phyloP scores from a whole-genome alignment of 225 moss, liverwort and hornwort genomes.

The Sphagnum tenellum region DNA sequence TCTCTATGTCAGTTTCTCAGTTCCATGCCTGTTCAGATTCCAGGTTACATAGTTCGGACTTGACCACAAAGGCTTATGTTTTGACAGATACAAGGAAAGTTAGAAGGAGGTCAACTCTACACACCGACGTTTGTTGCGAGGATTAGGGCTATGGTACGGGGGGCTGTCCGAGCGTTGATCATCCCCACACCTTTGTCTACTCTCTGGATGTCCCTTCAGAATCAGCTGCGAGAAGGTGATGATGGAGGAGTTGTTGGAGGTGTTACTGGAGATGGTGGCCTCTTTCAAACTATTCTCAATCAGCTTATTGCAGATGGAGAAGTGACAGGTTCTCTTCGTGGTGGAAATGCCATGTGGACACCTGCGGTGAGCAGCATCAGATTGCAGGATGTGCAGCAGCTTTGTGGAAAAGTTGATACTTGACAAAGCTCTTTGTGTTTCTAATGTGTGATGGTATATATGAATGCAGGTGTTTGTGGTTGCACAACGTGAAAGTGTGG shows the following conservation, averaged over 20 bases:
- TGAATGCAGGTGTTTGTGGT: conserved; percentile 69
- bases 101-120: conserved; percentile 93
- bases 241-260: conserved; percentile 44
- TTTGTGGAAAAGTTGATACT: too few species aligned
- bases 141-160: conserved; percentile 76
- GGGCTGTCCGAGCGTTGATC: conserved; percentile 69
- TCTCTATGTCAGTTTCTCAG: too few species aligned
- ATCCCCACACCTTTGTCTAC: conserved; percentile 76
- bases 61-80: not conserved
- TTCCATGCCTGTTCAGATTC: too few species aligned
- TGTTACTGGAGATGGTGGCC: conserved; percentile 65
- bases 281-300: conserved; percentile 80
- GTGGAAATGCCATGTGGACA: conserved; percentile 87
- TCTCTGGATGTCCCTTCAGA: conserved; percentile 65
- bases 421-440: not conserved
- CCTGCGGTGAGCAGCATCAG: conserved; percentile 56
- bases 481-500: conserved; percentile 91
- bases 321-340: conserved; percentile 84
- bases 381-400: too few species aligned
- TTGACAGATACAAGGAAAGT: conserved; percentile 82
- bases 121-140: conserved; percentile 88
- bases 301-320: conserved; percentile 70
- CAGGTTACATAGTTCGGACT: too few species aligned
- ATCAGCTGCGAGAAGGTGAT: conserved; percentile 66
- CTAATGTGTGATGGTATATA: not conserved